Base-by-base conservation (phyloP, 1,284 basidiomycete genomes). In the Vanrija sp. region DNA sequence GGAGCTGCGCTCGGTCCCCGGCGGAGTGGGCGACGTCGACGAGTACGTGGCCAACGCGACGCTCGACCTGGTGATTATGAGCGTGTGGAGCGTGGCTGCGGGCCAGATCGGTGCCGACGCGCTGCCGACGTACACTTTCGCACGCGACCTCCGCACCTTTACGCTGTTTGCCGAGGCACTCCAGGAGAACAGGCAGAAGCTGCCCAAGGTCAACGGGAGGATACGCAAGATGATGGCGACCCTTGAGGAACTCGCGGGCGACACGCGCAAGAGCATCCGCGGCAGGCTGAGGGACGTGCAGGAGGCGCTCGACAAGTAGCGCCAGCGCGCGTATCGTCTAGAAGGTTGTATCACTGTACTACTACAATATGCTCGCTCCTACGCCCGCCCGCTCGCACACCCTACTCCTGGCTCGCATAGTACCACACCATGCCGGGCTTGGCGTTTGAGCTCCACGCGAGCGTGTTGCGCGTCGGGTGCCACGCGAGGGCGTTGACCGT, bases 121-220 rank as follows among this genome's bases (percentile, higher is more conserved):
- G 22, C 50, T 76, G 24, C 73, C 75, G 73, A 75, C 75, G 12
- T 71, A 75, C 52, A 75, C 73, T 0, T 75, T 76, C 45, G 73
- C 75, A 1, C 56, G 75, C 23, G 75, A 76, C 57, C 57, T 69
- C n/a, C 57, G 73, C 6, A 76, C 75, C 8, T 74, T 59, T 38
- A 36, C 52, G 23, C 47, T 66, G 22, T 59, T 76, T 23, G 38
- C 27, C 12, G 72, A 76, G 56, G 63, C 66, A 1, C 59, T 66
- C 38, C 41, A 59, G 31, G 46, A 51, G 15, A 56, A 58, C 46
- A 44, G 66, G 20, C 35, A 37, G 16, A 54, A 61, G 41, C 45
- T 61, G 24, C 45, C 18, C 6, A 71, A 68, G 49, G 47, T 63
- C 27, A 60, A 60, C 25, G 54, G 58, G 19, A 54, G 67, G 14